Percentiles rank a stretch among this genome's conserved stretches.
Evolutionary conservation across 2,329 filamentous ascomycete genomes (phyloP).

Genomic region (Calonectria pseudoturangicola): DNA sequence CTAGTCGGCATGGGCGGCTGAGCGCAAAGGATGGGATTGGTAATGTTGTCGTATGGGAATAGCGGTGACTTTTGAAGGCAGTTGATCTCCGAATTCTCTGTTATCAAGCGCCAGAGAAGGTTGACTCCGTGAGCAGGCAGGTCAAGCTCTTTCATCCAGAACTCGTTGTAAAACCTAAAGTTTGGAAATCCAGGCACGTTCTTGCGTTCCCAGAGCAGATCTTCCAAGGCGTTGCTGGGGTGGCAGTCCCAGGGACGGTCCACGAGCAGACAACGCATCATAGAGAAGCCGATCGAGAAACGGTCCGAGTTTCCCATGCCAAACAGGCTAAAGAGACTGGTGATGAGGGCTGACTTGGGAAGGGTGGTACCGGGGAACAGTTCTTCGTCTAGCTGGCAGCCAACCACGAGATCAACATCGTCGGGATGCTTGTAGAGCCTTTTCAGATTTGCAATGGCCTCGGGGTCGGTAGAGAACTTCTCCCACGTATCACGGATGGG

Average conservation of each 20-base stretch:
- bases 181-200: not conserved
- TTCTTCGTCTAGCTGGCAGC: conserved; percentile 10
- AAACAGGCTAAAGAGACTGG: conserved; percentile 3
- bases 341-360: conserved; percentile 19
- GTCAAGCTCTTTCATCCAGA: conserved; percentile 16
- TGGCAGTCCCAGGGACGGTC: conserved; percentile 11
- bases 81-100: conserved; percentile 15
- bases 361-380: conserved; percentile 1
- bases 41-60: not conserved
- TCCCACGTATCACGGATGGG: conserved; percentile 13
- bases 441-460: not conserved
- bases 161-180: conserved; percentile 6
- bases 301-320: conserved; percentile 11
- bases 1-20: not conserved
- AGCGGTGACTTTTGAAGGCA: conserved; percentile 2
- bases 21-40: conserved; percentile 6
- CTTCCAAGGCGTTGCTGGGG: conserved; percentile 5
- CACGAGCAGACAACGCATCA: conserved; percentile 10
- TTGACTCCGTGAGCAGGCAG: not conserved
- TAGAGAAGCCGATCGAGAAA: conserved; percentile 5
- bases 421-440: conserved; percentile 9
- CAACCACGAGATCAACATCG: conserved; percentile 4
- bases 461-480: conserved; percentile 5
- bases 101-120: conserved; percentile 2
- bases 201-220: conserved; percentile 12